These are phyloP conservation scores for Boletus pseudopeckii DNA, from an alignment of 768 basidiomycete genomes.

Conservation along the genomic window DNA sequence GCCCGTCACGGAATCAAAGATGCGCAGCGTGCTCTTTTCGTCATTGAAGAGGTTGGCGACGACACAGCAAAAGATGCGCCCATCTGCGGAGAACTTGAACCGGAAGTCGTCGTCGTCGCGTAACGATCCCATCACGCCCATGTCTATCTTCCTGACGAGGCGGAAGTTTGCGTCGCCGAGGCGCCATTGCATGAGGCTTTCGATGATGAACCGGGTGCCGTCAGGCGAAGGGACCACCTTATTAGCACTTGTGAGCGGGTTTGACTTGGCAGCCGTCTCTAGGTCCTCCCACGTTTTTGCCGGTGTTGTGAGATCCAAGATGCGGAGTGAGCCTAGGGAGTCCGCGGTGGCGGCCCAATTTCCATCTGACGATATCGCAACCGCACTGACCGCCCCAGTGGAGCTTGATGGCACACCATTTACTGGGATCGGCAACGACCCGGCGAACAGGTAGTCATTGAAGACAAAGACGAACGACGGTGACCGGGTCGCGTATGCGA, in stretches of 20 bases:
- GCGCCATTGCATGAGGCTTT: not conserved
- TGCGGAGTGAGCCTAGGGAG: conserved; percentile 2
- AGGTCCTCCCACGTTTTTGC: conserved; percentile 2
- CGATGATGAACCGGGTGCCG: conserved; percentile 11
- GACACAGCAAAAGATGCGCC: too few relatives aligned
- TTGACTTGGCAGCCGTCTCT: not conserved
- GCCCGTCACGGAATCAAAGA: too few relatives aligned
- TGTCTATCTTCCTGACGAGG: too few relatives aligned
- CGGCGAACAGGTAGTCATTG: not conserved
- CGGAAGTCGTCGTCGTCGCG: too few relatives aligned
- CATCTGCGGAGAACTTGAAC: too few relatives aligned
- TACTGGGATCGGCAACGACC: not conserved
- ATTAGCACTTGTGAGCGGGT: not conserved
- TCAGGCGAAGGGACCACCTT: not conserved
- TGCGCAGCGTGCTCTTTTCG: too few relatives aligned
- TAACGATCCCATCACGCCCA: too few relatives aligned
- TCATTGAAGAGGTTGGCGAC: too few relatives aligned
- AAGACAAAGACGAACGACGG: conserved; percentile 4
- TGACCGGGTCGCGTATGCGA: conserved; percentile 2
- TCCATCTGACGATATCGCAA: conserved; percentile 24
- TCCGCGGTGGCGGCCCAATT: conserved; percentile 11
- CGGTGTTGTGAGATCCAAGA: conserved; percentile 2
- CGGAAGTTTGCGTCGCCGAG: too few relatives aligned
- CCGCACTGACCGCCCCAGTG: not conserved
- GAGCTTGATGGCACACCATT: not conserved